Base-by-base conservation (phyloP, 1,284 basidiomycete species). In the Clitocybe nebularis region DNA sequence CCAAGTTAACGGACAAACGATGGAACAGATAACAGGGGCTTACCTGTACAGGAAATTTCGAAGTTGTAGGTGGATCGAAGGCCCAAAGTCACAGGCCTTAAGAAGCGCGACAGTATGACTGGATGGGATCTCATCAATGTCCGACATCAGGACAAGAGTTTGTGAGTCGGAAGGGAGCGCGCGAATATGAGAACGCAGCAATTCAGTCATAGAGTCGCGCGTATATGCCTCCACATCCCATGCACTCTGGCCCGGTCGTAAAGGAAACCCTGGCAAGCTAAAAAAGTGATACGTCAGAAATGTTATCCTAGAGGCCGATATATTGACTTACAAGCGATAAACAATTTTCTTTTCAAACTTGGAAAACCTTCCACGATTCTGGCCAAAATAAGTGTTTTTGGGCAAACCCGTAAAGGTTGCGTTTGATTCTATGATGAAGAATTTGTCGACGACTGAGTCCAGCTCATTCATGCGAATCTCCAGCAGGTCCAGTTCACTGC, bases 381-480 rank as follows among this genome's bases (percentile, higher is more conserved):
- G 60, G 6, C 62, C 61, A 53, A 83, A 81, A 50, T 72, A 68
- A 2, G 72, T 68, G 25, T 71, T 65, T 60, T 84, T 84, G 4
- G 74, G 69, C 25, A 75, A 48, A 1, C 81, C 81, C 1, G 81
- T 79, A 55, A 81, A 82, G 4, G 79, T 82, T 24, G 67, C 67
- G 54, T 79, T 78, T 40, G 75, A 74, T 56, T 87, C 84, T 44
- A 86, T 64, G 50, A 89, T 74, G 56, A 85, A 71, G 59, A 86
- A 84, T 11, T 68, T 64, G 56, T 79, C 75, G 11, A 87, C 83
- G 39, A 78, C 68, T 3, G 67, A 59, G 44, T 74, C 71, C 44
- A 84, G 71, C 61, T 88, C 84, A 59, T 79, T 66, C 60, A 86
- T 62, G 4, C 84, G 71, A 42, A 86, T 74, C 57, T 87, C 81